These are phyloP conservation scores for Zymoseptoria brevis DNA, from an alignment of 2,329 filamentous ascomycete genomes.

Conservation along the genomic window DNA sequence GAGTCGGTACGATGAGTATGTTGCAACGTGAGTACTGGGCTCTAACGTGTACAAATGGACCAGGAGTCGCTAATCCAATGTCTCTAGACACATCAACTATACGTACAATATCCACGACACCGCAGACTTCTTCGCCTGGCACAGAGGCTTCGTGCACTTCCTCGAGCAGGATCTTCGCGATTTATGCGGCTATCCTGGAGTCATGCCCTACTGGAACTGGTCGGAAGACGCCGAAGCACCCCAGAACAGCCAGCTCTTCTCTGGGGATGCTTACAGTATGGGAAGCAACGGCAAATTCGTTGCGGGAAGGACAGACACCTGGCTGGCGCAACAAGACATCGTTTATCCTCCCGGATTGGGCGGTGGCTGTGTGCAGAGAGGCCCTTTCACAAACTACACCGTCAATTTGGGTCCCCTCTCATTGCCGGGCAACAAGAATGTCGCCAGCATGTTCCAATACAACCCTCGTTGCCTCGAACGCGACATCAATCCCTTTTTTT, in stretches of 20 bases:
- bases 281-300: constrained; percentile 26
- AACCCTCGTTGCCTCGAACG: constrained; percentile 18
- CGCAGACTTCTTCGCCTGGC: constrained; percentile 34
- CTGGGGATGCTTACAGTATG: constrained; percentile 43
- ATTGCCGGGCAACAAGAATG: constrained; percentile 24
- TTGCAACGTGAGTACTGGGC: constrained; percentile 16
- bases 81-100: constrained; percentile 25
- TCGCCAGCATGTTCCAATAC: constrained; percentile 18
- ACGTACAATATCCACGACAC: constrained; percentile 27
- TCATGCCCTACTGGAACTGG: constrained; percentile 28
- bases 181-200: constrained; percentile 38
- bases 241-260: constrained; percentile 42
- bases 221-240: constrained; percentile 28
- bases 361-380: constrained; percentile 47
- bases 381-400: constrained; percentile 44
- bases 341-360: constrained; percentile 44
- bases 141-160: constrained; percentile 37
- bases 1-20: constrained; percentile 26
- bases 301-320: constrained; percentile 20
- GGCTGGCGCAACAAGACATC: constrained; percentile 23
- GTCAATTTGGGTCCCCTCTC: constrained; percentile 27
- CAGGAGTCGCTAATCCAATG: not conserved
- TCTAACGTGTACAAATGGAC: not conserved
- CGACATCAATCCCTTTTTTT: constrained; percentile 19
- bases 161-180: constrained; percentile 37